Evolutionary conservation across 495 filamentous ascomycete species (phyloP), one percentile per base, ranked within the genome.

Genomic region (Aspergillus baeticus): DNA sequence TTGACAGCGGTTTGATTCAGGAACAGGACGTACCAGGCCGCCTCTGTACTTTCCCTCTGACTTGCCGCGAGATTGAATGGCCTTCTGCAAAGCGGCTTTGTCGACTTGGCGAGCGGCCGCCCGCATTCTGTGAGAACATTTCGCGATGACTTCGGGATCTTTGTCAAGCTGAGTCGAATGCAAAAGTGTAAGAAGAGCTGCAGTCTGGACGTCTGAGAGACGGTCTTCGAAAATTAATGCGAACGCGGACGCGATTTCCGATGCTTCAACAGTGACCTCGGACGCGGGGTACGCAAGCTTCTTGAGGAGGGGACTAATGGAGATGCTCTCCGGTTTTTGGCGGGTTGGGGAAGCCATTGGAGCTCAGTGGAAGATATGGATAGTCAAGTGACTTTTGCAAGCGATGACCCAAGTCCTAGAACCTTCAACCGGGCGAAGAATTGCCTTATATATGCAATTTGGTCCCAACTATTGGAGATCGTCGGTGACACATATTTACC

Each of bases 171-270:
- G 86, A 1, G 91, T 96, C 61, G 92, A 95, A 67, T 96, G 90
- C 20, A 99, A 76, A 20, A 90, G 85, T 26, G 93, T 96, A 17
- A 99, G 76, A 13, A 99, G 79, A 23, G 90, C 86, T 6, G 87
- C 87, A 4, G 87, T 88, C 61, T 98, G 95, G 6, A 92, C 87
- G 22, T 87, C 83, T 1, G 88, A 92, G 2, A 97, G 76, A 38
- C 83, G 80, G 71, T 96, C 84, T 22, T 89, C 90, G 66, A 98
- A 97, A 66, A 96, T 93, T 60, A 88, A 78, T 3, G 90, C 85
- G 60, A 99, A 86, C 14, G 94, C 92, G 7, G 86, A 73, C 53
- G 92, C 91, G 63, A 99, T 93, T 57, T 96, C 88, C 34, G 85
- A 79, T 17, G 92, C 86, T 17, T 83, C 82, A 11, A 92, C 86